Percentiles rank a stretch among this genome's conserved stretches.
phyloP scores from a whole-genome alignment of 768 basidiomycete genomes.

The Mycena albidolilacea region DNA sequence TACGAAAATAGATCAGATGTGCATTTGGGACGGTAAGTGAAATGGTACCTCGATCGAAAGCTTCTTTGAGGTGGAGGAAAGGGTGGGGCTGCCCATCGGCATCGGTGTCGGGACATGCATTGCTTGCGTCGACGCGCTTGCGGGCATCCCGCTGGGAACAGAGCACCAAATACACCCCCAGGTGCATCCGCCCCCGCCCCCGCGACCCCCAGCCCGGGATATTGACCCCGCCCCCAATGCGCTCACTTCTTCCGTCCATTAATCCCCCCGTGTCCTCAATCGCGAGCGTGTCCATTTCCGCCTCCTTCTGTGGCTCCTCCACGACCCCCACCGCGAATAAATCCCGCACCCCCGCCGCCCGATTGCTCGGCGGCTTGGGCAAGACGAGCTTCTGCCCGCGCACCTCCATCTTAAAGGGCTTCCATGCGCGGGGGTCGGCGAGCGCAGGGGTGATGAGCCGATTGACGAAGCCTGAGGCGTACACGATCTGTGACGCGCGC shows the following conservation, averaged over 20 bases:
- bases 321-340: constrained; percentile 61
- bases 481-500: constrained; percentile 85
- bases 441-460: constrained; percentile 67
- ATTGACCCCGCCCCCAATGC: constrained; percentile 75
- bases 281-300: constrained; percentile 44
- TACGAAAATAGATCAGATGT: constrained; percentile 40
- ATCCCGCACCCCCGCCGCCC: no score
- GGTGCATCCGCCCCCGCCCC: constrained; percentile 18
- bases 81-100: constrained; percentile 59
- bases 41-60: constrained; percentile 77
- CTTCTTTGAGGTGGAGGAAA: constrained; percentile 73
- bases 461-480: constrained; percentile 83
- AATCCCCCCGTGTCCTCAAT: constrained; percentile 63
- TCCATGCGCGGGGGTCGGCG: constrained; percentile 78
- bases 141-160: constrained; percentile 50
- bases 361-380: no score
- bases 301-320: constrained; percentile 60
- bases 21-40: background rate
- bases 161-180: constrained; percentile 13
- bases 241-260: constrained; percentile 34
- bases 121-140: constrained; percentile 67
- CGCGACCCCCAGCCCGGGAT: constrained; percentile 52
- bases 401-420: constrained; percentile 60
- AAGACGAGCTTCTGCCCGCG: no score
- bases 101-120: constrained; percentile 67